A percentile compares a stretch with the other conserved stretches of the same genome.
Conservation (phyloP, 1,284 basidiomycete species). For the Marasmius oreades region DNA sequence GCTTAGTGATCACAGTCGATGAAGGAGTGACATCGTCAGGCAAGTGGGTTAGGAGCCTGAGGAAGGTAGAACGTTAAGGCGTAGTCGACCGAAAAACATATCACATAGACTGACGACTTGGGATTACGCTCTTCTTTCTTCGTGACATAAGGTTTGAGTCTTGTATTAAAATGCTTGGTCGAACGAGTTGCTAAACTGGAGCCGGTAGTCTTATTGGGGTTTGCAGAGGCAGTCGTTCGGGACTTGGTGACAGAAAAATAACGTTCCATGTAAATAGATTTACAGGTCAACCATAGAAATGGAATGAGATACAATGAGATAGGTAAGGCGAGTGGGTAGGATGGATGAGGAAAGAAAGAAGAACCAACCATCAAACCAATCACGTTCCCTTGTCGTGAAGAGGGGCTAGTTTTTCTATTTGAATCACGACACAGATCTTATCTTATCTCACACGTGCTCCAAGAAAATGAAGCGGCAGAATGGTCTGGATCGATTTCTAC, state of each 20-base stretch:
- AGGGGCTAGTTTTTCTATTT: no score
- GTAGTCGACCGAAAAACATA: background rate
- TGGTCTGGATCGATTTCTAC: background rate
- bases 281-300: background rate
- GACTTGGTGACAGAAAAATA: background rate
- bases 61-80: background rate
- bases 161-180: background rate
- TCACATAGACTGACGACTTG: conserved; percentile 1
- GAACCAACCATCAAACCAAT: background rate
- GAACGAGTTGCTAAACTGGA: background rate
- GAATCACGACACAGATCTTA: background rate
- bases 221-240: background rate
- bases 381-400: no score
- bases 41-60: conserved; percentile 21
- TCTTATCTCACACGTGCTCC: background rate
- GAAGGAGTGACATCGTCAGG: conserved; percentile 36
- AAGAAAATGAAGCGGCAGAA: no score
- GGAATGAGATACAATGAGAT: background rate
- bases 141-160: conserved; percentile 11
- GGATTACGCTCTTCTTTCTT: background rate
- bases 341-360: background rate
- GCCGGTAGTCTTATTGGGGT: conserved; percentile 9
- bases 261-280: conserved; percentile 1
- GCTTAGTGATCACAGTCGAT: conserved; percentile 45
- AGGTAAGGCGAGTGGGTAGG: no score